These are phyloP conservation scores for Penicillium decumbens DNA, from an alignment of 2,329 filamentous ascomycete genomes.

Conservation along the genomic window DNA sequence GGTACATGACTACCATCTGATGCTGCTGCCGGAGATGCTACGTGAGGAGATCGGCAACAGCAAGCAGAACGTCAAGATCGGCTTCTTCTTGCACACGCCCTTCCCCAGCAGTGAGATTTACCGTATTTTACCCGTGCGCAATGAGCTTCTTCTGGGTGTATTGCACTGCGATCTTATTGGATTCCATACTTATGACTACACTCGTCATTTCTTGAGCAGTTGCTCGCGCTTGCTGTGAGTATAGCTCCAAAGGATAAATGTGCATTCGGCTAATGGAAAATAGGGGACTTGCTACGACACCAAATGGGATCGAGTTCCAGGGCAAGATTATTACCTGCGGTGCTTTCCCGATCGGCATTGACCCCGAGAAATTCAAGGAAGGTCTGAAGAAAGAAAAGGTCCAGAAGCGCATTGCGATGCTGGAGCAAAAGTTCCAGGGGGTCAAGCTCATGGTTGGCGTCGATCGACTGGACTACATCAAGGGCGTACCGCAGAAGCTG, in stretches of 20 bases:
- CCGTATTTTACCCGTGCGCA: constrained; percentile 86
- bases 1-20: constrained; percentile 98
- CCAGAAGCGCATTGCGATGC: constrained; percentile 75
- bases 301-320: constrained; percentile 87
- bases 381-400: constrained; percentile 81
- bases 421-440: constrained; percentile 88
- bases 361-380: constrained; percentile 92
- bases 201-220: constrained; percentile 92
- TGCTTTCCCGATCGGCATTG: constrained; percentile 96
- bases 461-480: constrained; percentile 96
- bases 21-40: constrained; percentile 93
- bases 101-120: constrained; percentile 98
- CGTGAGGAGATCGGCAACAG: constrained; percentile 76
- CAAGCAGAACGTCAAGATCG: constrained; percentile 92
- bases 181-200: constrained; percentile 98
- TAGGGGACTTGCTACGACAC: constrained; percentile 62
- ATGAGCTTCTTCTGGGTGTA: constrained; percentile 79
- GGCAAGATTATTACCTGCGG: constrained; percentile 85
- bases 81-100: constrained; percentile 95
- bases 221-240: constrained; percentile 85
- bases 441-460: constrained; percentile 96
- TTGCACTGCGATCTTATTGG: constrained; percentile 92
- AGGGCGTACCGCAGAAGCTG: constrained; percentile 94
- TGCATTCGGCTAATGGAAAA: constrained; percentile 4
- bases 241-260: not conserved